Evolutionary conservation across 257 asterid species (phyloP), one percentile per base, ranked within the genome.

Genomic region (Lantana camara): DNA sequence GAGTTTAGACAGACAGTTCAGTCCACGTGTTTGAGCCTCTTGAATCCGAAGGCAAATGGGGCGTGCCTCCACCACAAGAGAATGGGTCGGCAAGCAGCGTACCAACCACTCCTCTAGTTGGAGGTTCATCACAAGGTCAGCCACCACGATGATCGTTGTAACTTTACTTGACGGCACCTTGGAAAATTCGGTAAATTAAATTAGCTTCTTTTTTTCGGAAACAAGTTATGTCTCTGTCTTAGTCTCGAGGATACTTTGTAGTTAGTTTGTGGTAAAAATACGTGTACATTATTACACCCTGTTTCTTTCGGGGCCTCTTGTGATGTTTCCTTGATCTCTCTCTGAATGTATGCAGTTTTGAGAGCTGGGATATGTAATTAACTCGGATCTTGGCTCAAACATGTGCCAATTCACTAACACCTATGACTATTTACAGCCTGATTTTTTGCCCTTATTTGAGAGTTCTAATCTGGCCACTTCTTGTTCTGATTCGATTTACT

Each of bases 21-120:
- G 96, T 92, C 53, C 90, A 89, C 42, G 98, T 92, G 8, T 72
- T 92, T 12, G 98, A 92, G 79, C 98, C 98, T 46, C 90, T 84
- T 0, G 97, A 92, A 53, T 75, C 86, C 4, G 97, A 92, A 70
- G 89, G 88, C 68, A 92, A 74, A 74, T 92, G 98, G 98, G 96
- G 98, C 0, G 68, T 75, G 8, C 81, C 93, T 0, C 97, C 96
- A 22, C 87, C 86, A 0, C 57, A 50, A 8, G 98, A 89, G 71
- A 89, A 83, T 13, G 96, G 97, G 61, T 73, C 96, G 1, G 38
- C 84, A 1, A 77, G 82, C 72, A 80, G 78, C 47, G 63, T 74
- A 38, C 80, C 86, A 14, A 63, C 83, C 13, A 64, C 84, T 17
- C 73, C 84, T 66, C 40, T 70, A 48, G 81, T 57, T 7, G 87